Evolutionary conservation across 2,329 filamentous ascomycete genomes (phyloP).

Genomic region (Arthrobotrys musiformis): DNA sequence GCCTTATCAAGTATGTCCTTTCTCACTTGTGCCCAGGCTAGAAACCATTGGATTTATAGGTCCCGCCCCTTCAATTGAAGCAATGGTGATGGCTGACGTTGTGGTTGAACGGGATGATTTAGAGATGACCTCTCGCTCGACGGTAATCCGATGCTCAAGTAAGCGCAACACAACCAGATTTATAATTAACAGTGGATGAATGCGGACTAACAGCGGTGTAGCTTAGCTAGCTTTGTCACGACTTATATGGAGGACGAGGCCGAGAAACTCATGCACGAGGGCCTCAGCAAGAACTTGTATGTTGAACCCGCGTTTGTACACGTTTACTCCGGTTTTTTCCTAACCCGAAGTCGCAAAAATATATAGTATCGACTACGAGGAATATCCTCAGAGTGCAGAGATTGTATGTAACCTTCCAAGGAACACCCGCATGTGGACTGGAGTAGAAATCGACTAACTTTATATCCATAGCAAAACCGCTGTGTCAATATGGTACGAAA

Average conservation of each 20-base stretch:
- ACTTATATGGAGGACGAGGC: conserved; percentile 98
- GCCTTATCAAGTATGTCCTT: conserved; percentile 79
- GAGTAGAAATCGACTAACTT: background rate
- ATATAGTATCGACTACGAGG: conserved; percentile 78
- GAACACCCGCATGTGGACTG: too few species aligned
- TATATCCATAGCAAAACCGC: conserved; percentile 74
- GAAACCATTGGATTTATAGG: background rate
- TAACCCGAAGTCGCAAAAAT: background rate
- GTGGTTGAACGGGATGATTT: background rate
- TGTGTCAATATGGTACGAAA: conserved; percentile 76
- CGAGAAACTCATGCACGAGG: conserved; percentile 93
- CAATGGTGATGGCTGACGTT: background rate
- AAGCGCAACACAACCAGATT: conserved; percentile 59
- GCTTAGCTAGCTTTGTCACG: conserved; percentile 90
- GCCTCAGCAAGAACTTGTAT: conserved; percentile 88
- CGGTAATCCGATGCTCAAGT: conserved; percentile 88
- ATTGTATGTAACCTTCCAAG: conserved; percentile 65
- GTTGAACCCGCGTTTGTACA: background rate
- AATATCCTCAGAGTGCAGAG: conserved; percentile 82
- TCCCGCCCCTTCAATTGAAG: background rate
- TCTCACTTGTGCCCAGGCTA: background rate
- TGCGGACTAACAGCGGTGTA: conserved; percentile 62
- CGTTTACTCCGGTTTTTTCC: background rate
- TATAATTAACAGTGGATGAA: background rate
- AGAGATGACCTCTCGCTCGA: conserved; percentile 86